These are phyloP conservation scores for Beauveria brongniartii DNA, from an alignment of 2,329 filamentous ascomycete species.

Conservation along the genomic window DNA sequence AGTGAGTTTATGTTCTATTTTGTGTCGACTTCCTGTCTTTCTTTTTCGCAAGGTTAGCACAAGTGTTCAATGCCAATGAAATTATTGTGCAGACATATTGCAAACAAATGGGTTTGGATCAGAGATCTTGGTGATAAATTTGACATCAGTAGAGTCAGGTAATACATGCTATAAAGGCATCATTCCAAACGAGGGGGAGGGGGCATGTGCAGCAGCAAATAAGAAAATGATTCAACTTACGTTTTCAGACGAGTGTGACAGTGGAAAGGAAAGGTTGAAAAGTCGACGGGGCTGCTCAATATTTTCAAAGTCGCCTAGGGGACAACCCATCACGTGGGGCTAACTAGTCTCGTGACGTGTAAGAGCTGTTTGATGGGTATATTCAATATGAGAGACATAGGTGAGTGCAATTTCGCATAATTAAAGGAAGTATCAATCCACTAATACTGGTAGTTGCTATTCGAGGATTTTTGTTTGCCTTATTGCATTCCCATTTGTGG, in stretches of 20 bases:
- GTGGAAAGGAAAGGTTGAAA: conserved; percentile 6
- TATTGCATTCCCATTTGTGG: no score
- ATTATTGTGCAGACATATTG: conserved; percentile 2
- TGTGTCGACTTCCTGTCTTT: not conserved
- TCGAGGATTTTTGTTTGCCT: no score
- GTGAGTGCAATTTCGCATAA: no score
- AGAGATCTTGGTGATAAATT: conserved; percentile 67
- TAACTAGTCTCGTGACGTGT: no score
- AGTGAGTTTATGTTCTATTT: no score
- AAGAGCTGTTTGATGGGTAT: no score
- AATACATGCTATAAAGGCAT: conserved; percentile 52
- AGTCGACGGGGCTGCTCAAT: not conserved
- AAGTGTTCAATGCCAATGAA: not conserved
- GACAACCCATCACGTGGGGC: conserved; percentile 11
- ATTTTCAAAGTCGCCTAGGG: not conserved
- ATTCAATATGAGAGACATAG: no score
- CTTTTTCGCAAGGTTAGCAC: conserved; percentile 16
- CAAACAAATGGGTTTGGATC: conserved; percentile 31
- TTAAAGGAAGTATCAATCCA: no score
- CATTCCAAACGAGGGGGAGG: conserved; percentile 30
- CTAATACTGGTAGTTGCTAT: no score
- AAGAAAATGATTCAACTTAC: conserved; percentile 23
- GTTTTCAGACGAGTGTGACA: conserved; percentile 16
- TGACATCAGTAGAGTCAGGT: conserved; percentile 50
- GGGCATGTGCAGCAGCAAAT: not conserved